Percentiles rank a stretch among this genome's conserved stretches.
phyloP scores from a whole-genome alignment of 2,329 filamentous ascomycete genomes.

The Ambrosiella beaveri region DNA sequence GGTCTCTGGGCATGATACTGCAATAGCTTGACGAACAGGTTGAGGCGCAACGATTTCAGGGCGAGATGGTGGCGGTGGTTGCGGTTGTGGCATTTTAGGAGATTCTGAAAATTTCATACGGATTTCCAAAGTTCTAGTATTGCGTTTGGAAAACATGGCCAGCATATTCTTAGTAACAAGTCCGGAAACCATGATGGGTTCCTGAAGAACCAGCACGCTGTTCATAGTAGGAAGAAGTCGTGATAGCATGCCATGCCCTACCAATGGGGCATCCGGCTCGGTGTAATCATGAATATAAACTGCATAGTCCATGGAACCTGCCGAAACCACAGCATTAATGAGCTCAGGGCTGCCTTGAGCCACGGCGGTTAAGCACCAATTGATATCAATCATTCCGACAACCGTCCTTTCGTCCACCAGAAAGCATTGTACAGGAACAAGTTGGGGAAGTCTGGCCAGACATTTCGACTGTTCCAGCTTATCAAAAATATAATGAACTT shows the following conservation, averaged over 20 bases:
- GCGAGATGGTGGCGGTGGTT: background rate
- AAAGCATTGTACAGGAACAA: slow-evolving; percentile 64
- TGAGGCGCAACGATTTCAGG: slow-evolving; percentile 14
- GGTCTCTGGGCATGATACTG: slow-evolving; percentile 15
- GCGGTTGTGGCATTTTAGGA: slow-evolving; percentile 26
- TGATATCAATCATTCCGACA: slow-evolving; percentile 77
- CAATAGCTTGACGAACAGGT: background rate
- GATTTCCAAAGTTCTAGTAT: slow-evolving; percentile 81
- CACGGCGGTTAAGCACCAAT: slow-evolving; percentile 73
- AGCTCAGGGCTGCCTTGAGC: slow-evolving; percentile 69
- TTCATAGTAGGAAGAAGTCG: slow-evolving; percentile 41
- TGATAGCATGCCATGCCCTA: slow-evolving; percentile 90
- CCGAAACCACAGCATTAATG: slow-evolving; percentile 15
- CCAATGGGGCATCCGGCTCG: slow-evolving; percentile 79
- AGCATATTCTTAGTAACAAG: slow-evolving; percentile 75
- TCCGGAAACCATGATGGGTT: slow-evolving; percentile 60
- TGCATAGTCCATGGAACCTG: slow-evolving; percentile 72
- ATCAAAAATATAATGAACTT: slow-evolving; percentile 94
- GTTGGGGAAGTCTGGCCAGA: slow-evolving; percentile 67
- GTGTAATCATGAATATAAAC: slow-evolving; percentile 95
- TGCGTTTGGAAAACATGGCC: slow-evolving; percentile 65
- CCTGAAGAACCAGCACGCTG: background rate
- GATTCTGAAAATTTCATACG: slow-evolving; percentile 74
- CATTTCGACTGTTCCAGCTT: slow-evolving; percentile 76
- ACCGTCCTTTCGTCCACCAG: slow-evolving; percentile 61